Conservation (phyloP, 1,139 yeast genomes). For the Pichia sp. region DNA sequence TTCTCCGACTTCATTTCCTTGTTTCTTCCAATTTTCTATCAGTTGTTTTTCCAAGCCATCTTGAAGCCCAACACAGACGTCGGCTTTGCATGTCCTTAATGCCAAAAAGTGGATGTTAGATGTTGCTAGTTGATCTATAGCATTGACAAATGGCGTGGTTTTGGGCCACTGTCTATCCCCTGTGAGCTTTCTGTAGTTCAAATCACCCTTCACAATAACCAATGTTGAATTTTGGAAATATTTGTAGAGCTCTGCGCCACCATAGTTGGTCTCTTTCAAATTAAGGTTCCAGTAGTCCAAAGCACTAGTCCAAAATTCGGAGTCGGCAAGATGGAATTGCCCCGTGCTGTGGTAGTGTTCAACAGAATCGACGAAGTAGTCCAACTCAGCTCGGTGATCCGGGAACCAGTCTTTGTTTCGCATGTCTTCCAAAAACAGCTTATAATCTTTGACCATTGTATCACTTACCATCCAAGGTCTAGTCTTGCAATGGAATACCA, state of each 20-base stretch:
- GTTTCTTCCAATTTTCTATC: constrained; percentile 50
- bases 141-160: constrained; percentile 66
- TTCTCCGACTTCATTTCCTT: constrained; percentile 61
- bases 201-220: constrained; percentile 88
- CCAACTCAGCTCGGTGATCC: constrained; percentile 41
- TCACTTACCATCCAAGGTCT: constrained; percentile 98
- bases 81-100: constrained; percentile 93
- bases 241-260: constrained; percentile 53
- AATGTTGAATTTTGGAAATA: constrained; percentile 55
- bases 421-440: constrained; percentile 56
- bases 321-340: constrained; percentile 53
- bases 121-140: constrained; percentile 65
- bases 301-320: constrained; percentile 83
- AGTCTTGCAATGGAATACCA: constrained; percentile 82
- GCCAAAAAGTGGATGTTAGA: constrained; percentile 64
- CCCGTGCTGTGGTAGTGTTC: constrained; percentile 47
- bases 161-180: constrained; percentile 88
- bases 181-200: constrained; percentile 89
- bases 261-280: constrained; percentile 49
- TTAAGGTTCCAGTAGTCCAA: constrained; percentile 67
- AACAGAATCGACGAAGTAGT: constrained; percentile 49
- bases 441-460: constrained; percentile 79
- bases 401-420: constrained; percentile 50
- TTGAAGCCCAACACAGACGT: constrained; percentile 84
- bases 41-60: constrained; percentile 70